Conservation (phyloP, 2,329 filamentous ascomycete species). For the Sporothrix curviconia region DNA sequence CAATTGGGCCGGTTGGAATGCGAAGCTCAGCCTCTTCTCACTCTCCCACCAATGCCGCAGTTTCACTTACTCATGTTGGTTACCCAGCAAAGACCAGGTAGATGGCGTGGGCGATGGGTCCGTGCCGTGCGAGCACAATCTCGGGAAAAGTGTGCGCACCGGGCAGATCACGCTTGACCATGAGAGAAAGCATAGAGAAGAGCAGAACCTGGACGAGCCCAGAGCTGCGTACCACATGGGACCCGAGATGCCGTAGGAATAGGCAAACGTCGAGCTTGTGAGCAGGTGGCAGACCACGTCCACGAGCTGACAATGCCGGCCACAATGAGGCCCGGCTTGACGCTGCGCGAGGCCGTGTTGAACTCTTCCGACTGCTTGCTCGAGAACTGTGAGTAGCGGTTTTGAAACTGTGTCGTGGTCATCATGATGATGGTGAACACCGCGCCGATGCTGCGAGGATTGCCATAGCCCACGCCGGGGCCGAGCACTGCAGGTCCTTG, state of each 20-base stretch:
- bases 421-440: conserved; percentile 38
- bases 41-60: not conserved
- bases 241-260: conserved; percentile 35
- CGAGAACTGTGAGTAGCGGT: conserved; percentile 32
- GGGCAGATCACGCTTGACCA: conserved; percentile 35
- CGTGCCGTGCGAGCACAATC: conserved; percentile 34
- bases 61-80: conserved; percentile 30
- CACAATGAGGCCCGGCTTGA: conserved; percentile 40
- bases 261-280: conserved; percentile 33
- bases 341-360: conserved; percentile 38
- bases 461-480: conserved; percentile 41
- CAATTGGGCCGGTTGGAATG: too few relatives aligned
- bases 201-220: conserved; percentile 35
- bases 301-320: conserved; percentile 42
- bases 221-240: conserved; percentile 37
- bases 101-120: conserved; percentile 30
- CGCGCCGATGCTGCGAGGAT: conserved; percentile 42
- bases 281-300: conserved; percentile 43
- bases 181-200: conserved; percentile 35
- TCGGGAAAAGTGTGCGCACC: conserved; percentile 38
- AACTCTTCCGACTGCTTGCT: conserved; percentile 39
- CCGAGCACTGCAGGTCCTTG: conserved; percentile 15
- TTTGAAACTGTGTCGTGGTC: conserved; percentile 30
- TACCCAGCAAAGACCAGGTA: conserved; percentile 34
- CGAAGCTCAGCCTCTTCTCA: not conserved